A percentile compares a stretch with the other conserved stretches of the same genome.
Conservation (phyloP, 352 stramenopile genomes). For the Blastocystis sp. region DNA sequence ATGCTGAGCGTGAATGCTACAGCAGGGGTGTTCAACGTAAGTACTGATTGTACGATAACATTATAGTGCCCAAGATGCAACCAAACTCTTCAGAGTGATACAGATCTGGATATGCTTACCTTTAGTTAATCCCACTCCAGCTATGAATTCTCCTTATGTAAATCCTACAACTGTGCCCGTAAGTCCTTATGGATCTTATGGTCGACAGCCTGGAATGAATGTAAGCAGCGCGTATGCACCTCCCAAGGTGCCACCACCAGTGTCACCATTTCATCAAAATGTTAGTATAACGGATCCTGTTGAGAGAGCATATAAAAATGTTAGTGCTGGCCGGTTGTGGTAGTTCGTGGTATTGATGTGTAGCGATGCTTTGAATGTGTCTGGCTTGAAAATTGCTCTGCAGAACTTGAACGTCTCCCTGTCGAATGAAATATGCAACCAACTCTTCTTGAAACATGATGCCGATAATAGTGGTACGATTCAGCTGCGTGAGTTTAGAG, state of each 20-base stretch:
- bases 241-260: not conserved
- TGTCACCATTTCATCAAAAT: not conserved
- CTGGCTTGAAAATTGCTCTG: conserved; percentile 1
- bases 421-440: conserved; percentile 44
- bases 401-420: conserved; percentile 9
- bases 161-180: not conserved
- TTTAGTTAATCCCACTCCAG: not conserved
- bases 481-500: conserved; percentile 1
- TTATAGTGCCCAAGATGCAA: conserved; percentile 15
- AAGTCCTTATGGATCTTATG: not conserved
- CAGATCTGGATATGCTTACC: not conserved
- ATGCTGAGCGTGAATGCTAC: conserved; percentile 5
- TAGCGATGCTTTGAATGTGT: conserved; percentile 29
- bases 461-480: conserved; percentile 31
- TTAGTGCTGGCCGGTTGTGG: not conserved
- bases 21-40: not conserved
- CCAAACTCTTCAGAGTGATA: not conserved
- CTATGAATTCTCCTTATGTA: not conserved
- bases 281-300: not conserved
- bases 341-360: not conserved
- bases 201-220: not conserved
- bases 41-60: not conserved
- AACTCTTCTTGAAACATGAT: conserved; percentile 56
- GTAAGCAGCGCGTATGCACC: not conserved
- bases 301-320: not conserved